Evolutionary conservation across 345 rosid genomes (phyloP), one percentile per base, ranked within the genome.

Genomic region (Ceriops zippeliana): DNA sequence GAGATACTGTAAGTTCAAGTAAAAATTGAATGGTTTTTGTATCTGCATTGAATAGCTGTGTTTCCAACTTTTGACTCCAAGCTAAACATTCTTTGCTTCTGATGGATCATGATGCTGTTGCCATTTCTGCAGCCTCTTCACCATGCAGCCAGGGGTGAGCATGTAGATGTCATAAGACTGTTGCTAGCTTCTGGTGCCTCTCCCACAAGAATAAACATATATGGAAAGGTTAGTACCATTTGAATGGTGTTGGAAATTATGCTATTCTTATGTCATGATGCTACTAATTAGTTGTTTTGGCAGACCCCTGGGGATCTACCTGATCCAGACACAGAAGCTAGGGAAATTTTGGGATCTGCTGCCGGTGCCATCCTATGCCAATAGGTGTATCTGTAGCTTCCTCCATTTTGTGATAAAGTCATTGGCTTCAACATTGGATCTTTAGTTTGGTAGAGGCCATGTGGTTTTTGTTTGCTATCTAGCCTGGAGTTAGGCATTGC

Each of bases 61-160:
- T 42, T 59, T 59, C 15, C 26, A 24, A 27, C 16, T 5, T 52
- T 17, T 54, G 11, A 8, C 30, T 17, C 27, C 20, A 7, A 53
- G 11, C 16, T 10, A 42, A 35, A 42, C 57, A 35, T 56, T 61
- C 46, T 59, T 28, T 17, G 7, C 19, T 61, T 38, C n/a, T 9
- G 38, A 21, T 19, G 35, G 51, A 22, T 53, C 52, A 10, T 52
- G 30, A 51, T 22, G 15, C 58, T 34, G 49, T 17, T 52, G 32
- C 31, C 9, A 30, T 63, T 67, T 58, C 30, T 63, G 56, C 79
- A 91, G 97, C 97, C 99, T 67, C 92, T 95, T 67, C 99, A 95
- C 79, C 96, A 91, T 56, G 97, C 97, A 26, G 97, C 96, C 28
- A 85, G 97, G 79, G 99, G 96, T 63, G 96, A 89, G 52, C 99